Percentiles rank a stretch among this genome's conserved stretches.
These are phyloP conservation scores for Chiua virens DNA, from an alignment of 768 basidiomycete species.

Conservation along the genomic window DNA sequence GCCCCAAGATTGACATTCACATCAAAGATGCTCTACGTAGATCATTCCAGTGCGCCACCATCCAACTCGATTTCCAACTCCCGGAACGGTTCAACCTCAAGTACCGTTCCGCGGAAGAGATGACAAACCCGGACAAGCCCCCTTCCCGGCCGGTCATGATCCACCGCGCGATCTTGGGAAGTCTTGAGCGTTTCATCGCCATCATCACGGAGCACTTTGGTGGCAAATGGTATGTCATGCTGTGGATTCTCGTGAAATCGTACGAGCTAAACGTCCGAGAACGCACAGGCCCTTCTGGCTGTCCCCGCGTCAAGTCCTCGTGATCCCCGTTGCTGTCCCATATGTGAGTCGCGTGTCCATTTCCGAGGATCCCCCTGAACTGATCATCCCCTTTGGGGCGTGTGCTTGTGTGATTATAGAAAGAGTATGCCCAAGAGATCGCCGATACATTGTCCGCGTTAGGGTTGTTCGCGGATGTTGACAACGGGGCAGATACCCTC, in stretches of 20 bases:
- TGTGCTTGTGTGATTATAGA: slow-evolving; percentile 44
- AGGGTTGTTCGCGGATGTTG: slow-evolving; percentile 89
- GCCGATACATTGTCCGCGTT: slow-evolving; percentile 60
- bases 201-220: slow-evolving; percentile 97
- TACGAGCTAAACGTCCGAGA: neutral
- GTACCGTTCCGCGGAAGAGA: slow-evolving; percentile 74
- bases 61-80: slow-evolving; percentile 98
- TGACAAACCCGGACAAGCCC: slow-evolving; percentile 50
- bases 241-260: neutral
- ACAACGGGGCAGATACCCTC: slow-evolving; percentile 88
- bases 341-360: slow-evolving; percentile 57
- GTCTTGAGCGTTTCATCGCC: slow-evolving; percentile 92
- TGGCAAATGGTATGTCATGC: slow-evolving; percentile 80
- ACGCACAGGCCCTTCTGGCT: slow-evolving; percentile 91
- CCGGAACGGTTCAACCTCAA: slow-evolving; percentile 95
- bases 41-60: slow-evolving; percentile 97
- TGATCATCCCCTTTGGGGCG: slow-evolving; percentile 1
- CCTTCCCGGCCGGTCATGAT: slow-evolving; percentile 92
- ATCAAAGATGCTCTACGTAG: slow-evolving; percentile 89
- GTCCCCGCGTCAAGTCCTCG: slow-evolving; percentile 92
- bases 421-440: slow-evolving; percentile 87
- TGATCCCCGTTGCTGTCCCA: slow-evolving; percentile 89
- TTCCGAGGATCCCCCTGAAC: neutral
- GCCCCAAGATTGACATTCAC: slow-evolving; percentile 98
- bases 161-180: slow-evolving; percentile 94